phyloP scores from a whole-genome alignment of 371 early-diverging fungal genomes.

The Ordospora pajunii region DNA sequence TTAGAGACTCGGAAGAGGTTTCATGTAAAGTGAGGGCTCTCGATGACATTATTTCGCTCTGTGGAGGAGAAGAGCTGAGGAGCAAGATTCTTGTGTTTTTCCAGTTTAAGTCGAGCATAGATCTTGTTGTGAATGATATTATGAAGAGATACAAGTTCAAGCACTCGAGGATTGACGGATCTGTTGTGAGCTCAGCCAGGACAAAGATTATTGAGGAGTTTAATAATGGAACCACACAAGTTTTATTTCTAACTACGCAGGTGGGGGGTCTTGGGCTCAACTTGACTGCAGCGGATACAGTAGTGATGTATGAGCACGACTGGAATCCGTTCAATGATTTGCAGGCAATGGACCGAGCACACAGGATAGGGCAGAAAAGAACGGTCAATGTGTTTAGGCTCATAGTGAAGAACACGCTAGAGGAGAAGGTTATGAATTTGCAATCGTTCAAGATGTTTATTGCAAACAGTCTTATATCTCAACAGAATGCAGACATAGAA shows the following conservation, averaged over 20 bases:
- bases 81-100: constrained; percentile 91
- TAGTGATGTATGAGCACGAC: constrained; percentile 98
- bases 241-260: constrained; percentile 83
- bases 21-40: constrained; percentile 67
- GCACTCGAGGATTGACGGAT: constrained; percentile 88
- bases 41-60: constrained; percentile 77
- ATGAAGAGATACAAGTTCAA: constrained; percentile 26
- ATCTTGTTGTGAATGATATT: constrained; percentile 73
- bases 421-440: constrained; percentile 86
- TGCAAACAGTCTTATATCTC: constrained; percentile 87
- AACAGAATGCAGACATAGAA: constrained; percentile 70
- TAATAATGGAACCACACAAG: constrained; percentile 84
- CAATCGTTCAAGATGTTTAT: constrained; percentile 97
- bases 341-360: constrained; percentile 94
- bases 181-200: constrained; percentile 67
- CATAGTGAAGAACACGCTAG: constrained; percentile 76
- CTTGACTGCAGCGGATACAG: constrained; percentile 93
- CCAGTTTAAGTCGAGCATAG: constrained; percentile 86
- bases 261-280: constrained; percentile 97
- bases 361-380: constrained; percentile 87
- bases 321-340: constrained; percentile 98
- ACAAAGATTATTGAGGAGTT: constrained; percentile 81
- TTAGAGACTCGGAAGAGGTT: constrained; percentile 62
- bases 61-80: constrained; percentile 44
- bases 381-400: constrained; percentile 85